phyloP scores from a whole-genome alignment of 1,139 yeast genomes.

The Magnusiomyces fungicola region DNA sequence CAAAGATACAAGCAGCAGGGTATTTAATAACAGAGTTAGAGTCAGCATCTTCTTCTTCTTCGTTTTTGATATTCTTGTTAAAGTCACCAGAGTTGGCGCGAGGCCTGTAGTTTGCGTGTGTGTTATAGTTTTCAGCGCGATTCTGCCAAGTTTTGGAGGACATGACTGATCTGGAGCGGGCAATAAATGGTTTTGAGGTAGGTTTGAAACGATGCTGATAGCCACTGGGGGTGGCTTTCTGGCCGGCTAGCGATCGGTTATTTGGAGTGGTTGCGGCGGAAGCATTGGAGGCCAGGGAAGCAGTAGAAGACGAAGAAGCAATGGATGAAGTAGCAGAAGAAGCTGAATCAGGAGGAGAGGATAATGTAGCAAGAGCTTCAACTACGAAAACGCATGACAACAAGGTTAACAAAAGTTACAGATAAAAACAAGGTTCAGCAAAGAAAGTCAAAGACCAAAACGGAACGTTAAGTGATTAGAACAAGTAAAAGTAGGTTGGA shows the following conservation, averaged over 20 bases:
- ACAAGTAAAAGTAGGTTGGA: neutral
- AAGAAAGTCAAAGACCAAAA: neutral
- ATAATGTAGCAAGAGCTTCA: neutral
- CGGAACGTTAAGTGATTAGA: neutral
- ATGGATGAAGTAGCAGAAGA: neutral
- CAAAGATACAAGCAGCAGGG: slow-evolving; percentile 85
- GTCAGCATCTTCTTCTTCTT: neutral
- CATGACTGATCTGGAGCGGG: neutral
- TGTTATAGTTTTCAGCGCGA: neutral
- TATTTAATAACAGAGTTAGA: neutral
- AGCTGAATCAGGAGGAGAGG: neutral
- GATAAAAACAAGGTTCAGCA: too few species aligned
- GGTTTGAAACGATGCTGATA: neutral
- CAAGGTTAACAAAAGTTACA: too few species aligned
- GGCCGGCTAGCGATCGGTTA: neutral
- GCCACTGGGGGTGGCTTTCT: neutral
- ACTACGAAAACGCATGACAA: neutral
- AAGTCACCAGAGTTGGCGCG: neutral
- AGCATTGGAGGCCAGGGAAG: neutral
- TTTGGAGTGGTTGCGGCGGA: neutral
- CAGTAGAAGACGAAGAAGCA: neutral
- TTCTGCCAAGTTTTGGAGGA: neutral
- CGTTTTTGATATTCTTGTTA: too few species aligned
- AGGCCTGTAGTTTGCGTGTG: neutral
- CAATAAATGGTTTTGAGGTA: neutral